A percentile compares a stretch with the other conserved stretches of the same genome.
phyloP scores from a whole-genome alignment of 1,284 basidiomycete genomes.

The Abortiporus biennis region DNA sequence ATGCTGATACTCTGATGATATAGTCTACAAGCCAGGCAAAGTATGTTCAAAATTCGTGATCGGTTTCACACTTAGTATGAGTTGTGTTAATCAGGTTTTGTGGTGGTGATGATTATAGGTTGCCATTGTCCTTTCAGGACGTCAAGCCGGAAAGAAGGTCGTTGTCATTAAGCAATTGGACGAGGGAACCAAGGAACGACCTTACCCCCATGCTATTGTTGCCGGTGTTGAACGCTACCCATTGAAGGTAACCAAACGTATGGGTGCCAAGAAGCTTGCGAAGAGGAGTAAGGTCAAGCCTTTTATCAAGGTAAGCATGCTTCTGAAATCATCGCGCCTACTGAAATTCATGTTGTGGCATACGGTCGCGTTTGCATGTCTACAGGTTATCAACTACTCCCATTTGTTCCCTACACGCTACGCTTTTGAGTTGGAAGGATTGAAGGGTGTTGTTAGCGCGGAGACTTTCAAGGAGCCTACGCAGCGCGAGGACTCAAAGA shows the following conservation, averaged over 20 bases:
- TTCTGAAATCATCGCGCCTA: neutral
- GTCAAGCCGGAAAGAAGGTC: conserved; percentile 93
- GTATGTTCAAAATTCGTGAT: conserved; percentile 38
- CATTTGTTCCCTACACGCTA: conserved; percentile 98
- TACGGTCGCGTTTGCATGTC: neutral
- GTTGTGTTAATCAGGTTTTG: conserved; percentile 7
- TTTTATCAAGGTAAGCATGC: conserved; percentile 85
- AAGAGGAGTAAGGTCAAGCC: conserved; percentile 94
- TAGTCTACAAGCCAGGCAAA: conserved; percentile 98
- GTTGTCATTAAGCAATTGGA: conserved; percentile 87
- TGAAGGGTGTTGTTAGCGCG: conserved; percentile 77
- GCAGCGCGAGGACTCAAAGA: conserved; percentile 90
- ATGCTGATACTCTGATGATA: conserved; percentile 26
- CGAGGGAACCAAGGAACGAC: conserved; percentile 85
- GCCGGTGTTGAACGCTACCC: conserved; percentile 96
- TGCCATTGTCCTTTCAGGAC: conserved; percentile 93
- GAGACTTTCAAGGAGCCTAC: conserved; percentile 96
- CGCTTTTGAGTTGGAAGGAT: conserved; percentile 86
- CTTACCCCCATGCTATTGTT: conserved; percentile 94
- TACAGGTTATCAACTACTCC: conserved; percentile 87
- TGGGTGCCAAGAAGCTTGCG: conserved; percentile 92
- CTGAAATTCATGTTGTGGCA: neutral
- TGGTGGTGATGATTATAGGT: conserved; percentile 42
- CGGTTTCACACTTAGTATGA: conserved; percentile 1
- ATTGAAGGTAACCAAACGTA: conserved; percentile 90